phyloP scores from a whole-genome alignment of 1,139 yeast species.

The Magnusiomyces suaveolens region DNA sequence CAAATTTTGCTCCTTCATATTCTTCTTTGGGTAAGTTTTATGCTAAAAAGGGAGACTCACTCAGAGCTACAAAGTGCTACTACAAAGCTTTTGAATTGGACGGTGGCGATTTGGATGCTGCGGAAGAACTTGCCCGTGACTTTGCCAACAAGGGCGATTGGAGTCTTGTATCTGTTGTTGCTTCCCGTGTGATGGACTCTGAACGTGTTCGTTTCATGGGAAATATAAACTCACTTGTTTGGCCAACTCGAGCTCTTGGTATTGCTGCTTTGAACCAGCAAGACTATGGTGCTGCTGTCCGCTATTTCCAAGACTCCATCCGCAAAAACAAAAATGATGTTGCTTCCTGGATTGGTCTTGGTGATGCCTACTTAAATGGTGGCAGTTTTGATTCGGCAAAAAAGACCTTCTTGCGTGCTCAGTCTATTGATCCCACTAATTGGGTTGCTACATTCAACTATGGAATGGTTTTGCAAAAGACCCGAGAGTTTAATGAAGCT shows the following conservation, averaged over 20 bases:
- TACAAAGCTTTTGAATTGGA: conserved; percentile 85
- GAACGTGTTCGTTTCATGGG: conserved; percentile 39
- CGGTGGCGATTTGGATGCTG: conserved; percentile 64
- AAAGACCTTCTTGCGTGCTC: conserved; percentile 66
- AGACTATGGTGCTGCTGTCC: conserved; percentile 71
- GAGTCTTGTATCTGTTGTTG: conserved; percentile 73
- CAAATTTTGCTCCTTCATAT: conserved; percentile 63
- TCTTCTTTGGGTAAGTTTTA: conserved; percentile 72
- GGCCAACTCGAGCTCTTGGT: conserved; percentile 90
- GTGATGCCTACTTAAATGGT: conserved; percentile 80
- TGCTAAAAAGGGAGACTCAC: conserved; percentile 47
- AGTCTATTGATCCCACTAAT: conserved; percentile 41
- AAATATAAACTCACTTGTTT: conserved; percentile 36
- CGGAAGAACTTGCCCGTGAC: conserved; percentile 57
- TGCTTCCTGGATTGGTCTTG: conserved; percentile 86
- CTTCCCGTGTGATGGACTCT: conserved; percentile 47
- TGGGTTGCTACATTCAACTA: conserved; percentile 60
- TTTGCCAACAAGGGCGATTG: conserved; percentile 65
- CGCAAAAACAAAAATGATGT: conserved; percentile 57
- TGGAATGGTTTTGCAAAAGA: conserved; percentile 48
- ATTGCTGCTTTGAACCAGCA: conserved; percentile 63
- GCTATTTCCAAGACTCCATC: conserved; percentile 79
- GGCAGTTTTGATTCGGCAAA: conserved; percentile 83
- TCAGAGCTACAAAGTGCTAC: conserved; percentile 76
- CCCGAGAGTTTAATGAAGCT: conserved; percentile 46